phyloP scores from a whole-genome alignment of 2,329 filamentous ascomycete genomes.

The Cercospora sp. region DNA sequence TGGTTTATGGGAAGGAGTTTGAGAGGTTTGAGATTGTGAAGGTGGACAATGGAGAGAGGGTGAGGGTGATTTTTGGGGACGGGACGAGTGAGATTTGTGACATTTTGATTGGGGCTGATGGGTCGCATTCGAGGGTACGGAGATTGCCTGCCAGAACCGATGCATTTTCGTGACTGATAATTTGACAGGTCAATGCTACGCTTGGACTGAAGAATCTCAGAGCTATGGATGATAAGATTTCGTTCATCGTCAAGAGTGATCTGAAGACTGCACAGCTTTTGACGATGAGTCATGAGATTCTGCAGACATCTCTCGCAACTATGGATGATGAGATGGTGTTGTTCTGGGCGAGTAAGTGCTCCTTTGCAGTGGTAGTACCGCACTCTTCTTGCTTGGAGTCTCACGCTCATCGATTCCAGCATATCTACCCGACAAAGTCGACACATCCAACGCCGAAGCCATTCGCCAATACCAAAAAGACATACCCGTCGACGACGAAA shows the following conservation, averaged over 20 bases:
- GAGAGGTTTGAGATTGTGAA: neutral
- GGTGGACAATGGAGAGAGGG: neutral
- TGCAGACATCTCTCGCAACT: neutral
- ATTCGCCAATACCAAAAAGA: neutral
- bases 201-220: neutral
- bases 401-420: neutral
- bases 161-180: no score
- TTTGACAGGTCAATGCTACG: neutral
- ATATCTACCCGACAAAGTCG: neutral
- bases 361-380: no score
- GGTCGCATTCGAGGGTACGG: neutral
- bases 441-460: neutral
- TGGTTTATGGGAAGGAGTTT: neutral
- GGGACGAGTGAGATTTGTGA: neutral
- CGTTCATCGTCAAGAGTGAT: neutral
- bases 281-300: neutral
- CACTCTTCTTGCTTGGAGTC: neutral
- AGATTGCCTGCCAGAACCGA: no score
- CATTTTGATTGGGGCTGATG: neutral
- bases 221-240: neutral
- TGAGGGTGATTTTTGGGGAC: neutral
- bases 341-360: neutral
- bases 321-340: neutral
- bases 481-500: neutral
- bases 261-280: neutral